Evolutionary conservation across 2,329 filamentous ascomycete genomes (phyloP), one percentile per base, ranked within the genome.

Genomic region (Sphaerulina vaccinii): DNA sequence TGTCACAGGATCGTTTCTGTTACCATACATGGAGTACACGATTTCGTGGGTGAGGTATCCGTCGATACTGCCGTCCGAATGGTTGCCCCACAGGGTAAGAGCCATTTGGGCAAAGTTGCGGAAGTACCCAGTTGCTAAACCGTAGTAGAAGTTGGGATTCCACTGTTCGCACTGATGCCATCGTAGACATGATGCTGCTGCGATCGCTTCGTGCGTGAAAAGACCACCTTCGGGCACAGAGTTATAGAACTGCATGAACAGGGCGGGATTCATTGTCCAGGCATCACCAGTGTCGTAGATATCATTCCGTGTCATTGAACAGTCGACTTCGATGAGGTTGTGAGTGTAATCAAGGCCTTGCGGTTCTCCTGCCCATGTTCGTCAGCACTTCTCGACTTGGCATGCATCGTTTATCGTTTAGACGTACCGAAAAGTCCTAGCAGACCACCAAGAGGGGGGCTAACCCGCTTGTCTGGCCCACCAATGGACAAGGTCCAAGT

Each of bases 61-160:
- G 7, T 29, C 27, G 3, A 29, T 3, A 5, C 9, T 29, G 3
- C 27, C 27, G 3, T 29, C 27, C 9, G 3, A 5, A 29, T 29
- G 27, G 27, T 29, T 29, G 10, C 7, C 7, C 27, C 27, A 29
- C 3, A 29, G 8, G 1, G n/a, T 9, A 2, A 29, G 8, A 3
- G 3, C 27, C 27, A 29, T 29, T 29, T 29, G 27, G 3, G 27
- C 27, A 13, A 29, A 29, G 3, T 29, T 29, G 27, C 27, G 27
- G 27, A 29, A 29, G n/a, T 29, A 29, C 3, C 27, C 27, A 10
- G 43, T n/a, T 15, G 23, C 29, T 1, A 71, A 71, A n/a, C 71
- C 70, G 38, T 73, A 74, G 63, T 62, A 73, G 65, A 74, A 73
- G 55, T 73, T 71, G 5, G 61, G 57, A 52, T 72, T 74, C 48